These are phyloP conservation scores for Chamaecrista fasciculata DNA, from an alignment of 306 rosid species.

Conservation along the genomic window DNA sequence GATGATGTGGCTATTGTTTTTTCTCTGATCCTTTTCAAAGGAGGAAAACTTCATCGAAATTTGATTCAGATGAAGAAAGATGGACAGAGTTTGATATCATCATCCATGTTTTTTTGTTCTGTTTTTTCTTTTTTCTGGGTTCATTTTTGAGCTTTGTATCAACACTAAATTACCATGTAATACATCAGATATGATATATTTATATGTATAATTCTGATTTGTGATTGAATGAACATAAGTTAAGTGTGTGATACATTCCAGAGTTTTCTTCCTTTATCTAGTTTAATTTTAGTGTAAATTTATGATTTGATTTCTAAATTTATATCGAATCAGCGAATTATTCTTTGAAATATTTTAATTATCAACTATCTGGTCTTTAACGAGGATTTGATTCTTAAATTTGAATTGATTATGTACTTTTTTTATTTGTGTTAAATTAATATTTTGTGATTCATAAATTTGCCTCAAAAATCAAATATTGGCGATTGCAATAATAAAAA, in stretches of 20 bases:
- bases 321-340: no score
- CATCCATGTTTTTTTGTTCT: neutral
- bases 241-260: neutral
- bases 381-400: no score
- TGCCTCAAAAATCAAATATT: no score
- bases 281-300: no score
- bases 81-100: constrained; percentile 27
- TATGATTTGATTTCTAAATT: no score
- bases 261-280: constrained; percentile 7
- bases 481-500: no score
- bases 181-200: constrained; percentile 29
- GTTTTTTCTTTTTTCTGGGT: neutral
- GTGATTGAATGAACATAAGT: constrained; percentile 17
- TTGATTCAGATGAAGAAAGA: constrained; percentile 24
- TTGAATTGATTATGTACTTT: no score
- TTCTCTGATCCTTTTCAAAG: constrained; percentile 32
- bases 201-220: neutral
- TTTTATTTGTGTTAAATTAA: no score
- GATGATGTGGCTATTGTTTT: constrained; percentile 34
- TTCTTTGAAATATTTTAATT: no score
- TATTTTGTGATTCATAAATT: no score
- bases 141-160: constrained; percentile 21
- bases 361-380: no score
- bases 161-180: constrained; percentile 22
- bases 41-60: constrained; percentile 24